Conservation (phyloP, 139 green algal species). For the Chlorella sp. region DNA sequence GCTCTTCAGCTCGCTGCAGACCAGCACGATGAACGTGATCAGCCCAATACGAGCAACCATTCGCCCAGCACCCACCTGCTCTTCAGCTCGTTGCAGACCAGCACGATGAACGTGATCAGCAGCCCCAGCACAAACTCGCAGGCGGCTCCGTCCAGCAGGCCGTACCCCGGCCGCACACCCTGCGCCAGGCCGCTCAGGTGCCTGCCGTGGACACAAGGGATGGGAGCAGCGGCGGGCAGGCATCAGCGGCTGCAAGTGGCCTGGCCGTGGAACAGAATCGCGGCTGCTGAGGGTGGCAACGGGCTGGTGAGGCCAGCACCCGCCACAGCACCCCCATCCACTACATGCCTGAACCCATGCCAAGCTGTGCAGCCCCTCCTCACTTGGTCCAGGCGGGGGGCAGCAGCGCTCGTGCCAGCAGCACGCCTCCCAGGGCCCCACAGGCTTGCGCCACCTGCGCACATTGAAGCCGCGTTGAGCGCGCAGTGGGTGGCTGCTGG, state of each 20-base stretch:
- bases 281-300: too few species aligned
- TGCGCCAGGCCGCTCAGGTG: neutral
- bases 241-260: too few species aligned
- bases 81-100: conserved; percentile 1
- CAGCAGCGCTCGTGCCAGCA: neutral
- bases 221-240: too few species aligned
- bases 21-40: conserved; percentile 17
- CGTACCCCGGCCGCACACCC: conserved; percentile 8
- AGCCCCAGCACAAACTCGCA: conserved; percentile 36
- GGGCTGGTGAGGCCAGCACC: too few species aligned
- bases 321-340: neutral
- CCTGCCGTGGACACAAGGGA: neutral
- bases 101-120: conserved; percentile 12
- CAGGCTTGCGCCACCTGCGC: neutral
- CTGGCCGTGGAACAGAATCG: too few species aligned
- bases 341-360: neutral
- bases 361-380: neutral
- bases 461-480: neutral
- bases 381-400: conserved; percentile 5
- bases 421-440: neutral
- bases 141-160: conserved; percentile 17
- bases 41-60: neutral
- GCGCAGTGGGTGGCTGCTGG: neutral
- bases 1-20: neutral
- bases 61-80: neutral